Evolutionary conservation across 441 rosid genomes (phyloP).

Genomic region (Eugenia klotzschiana): DNA sequence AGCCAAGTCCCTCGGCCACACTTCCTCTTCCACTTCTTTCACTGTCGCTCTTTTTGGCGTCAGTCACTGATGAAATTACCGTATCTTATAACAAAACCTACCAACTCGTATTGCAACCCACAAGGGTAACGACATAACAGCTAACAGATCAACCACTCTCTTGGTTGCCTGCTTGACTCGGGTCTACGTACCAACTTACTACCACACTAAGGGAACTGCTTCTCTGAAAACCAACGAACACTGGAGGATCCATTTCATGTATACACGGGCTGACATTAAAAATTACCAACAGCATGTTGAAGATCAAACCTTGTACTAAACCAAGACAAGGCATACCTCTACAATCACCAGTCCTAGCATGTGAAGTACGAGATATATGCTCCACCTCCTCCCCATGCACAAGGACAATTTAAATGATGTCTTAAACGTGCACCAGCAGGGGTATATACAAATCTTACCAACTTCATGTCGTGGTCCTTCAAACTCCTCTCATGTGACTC

Average conservation of each 20-base stretch:
- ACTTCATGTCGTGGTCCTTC: not conserved
- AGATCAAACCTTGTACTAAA: not conserved
- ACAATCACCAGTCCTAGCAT: not conserved
- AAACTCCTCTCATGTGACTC: not conserved
- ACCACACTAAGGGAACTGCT: not conserved
- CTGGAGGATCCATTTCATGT: too few species aligned
- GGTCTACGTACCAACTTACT: not conserved
- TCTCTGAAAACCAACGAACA: too few species aligned
- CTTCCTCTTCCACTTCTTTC: not conserved
- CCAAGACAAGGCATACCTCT: not conserved
- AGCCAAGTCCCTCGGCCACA: not conserved
- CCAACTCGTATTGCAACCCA: not conserved
- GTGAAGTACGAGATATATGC: not conserved
- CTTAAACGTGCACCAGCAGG: accelerated
- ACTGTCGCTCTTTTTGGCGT: not conserved
- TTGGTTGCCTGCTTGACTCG: not conserved
- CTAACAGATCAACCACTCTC: not conserved
- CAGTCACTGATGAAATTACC: not conserved
- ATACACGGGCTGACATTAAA: not conserved
- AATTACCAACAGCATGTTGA: not conserved
- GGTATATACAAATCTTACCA: not conserved
- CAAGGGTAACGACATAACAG: not conserved
- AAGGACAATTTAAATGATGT: not conserved
- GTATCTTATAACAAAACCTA: not conserved
- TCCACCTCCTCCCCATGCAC: not conserved